Conservation (phyloP, 2,329 filamentous ascomycete genomes). For the Cytospora chrysosperma region DNA sequence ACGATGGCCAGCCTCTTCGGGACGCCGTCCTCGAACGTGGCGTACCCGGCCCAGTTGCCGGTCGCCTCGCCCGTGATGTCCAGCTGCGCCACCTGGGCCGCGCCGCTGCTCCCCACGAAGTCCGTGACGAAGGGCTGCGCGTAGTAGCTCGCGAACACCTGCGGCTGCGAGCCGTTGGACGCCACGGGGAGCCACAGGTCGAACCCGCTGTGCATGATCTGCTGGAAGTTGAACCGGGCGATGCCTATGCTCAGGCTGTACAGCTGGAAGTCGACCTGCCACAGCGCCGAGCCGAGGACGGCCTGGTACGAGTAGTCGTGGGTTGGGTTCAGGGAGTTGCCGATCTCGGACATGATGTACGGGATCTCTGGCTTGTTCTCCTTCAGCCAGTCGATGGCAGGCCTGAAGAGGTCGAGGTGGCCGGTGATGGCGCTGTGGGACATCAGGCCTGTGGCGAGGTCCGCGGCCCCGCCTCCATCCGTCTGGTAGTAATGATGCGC, state of each 20-base stretch:
- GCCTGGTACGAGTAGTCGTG: constrained; percentile 36
- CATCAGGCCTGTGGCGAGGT: constrained; percentile 29
- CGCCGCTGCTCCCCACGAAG: constrained; percentile 35
- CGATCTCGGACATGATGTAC: constrained; percentile 38
- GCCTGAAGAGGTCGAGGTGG: constrained; percentile 30
- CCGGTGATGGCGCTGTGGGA: constrained; percentile 18
- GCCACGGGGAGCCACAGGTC: constrained; percentile 34
- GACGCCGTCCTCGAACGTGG: constrained; percentile 32
- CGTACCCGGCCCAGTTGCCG: constrained; percentile 32
- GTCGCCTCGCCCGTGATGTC: constrained; percentile 24
- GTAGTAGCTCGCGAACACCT: constrained; percentile 39
- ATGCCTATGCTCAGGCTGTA: constrained; percentile 37
- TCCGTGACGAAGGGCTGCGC: constrained; percentile 38
- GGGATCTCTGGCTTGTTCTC: constrained; percentile 33
- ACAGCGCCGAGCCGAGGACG: constrained; percentile 37
- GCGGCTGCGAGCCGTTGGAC: constrained; percentile 31
- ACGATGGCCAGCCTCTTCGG: constrained; percentile 33
- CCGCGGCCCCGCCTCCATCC: constrained; percentile 31
- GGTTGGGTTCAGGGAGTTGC: constrained; percentile 35
- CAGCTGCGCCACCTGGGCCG: constrained; percentile 30
- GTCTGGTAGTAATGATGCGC: constrained; percentile 40
- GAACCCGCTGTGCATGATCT: constrained; percentile 36
- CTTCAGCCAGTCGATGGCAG: constrained; percentile 35
- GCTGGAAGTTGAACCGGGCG: constrained; percentile 38
- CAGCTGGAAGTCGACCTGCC: constrained; percentile 39